A percentile compares a stretch with the other conserved stretches of the same genome.
Conservation (phyloP, 192 early-diverging fungal genomes). For the Backusella circina region DNA sequence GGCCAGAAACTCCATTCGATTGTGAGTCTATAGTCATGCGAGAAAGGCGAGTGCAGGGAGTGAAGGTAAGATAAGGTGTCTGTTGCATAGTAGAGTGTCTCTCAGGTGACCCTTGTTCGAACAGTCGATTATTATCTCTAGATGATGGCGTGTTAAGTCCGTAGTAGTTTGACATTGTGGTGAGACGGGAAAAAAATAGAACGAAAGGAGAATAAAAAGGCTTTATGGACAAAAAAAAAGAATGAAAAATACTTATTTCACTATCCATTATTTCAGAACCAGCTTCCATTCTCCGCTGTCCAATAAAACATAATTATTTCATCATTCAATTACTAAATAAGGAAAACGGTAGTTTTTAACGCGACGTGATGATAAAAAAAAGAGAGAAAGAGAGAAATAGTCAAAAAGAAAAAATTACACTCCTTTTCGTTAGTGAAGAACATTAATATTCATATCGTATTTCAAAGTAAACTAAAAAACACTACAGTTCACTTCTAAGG, state of each 20-base stretch:
- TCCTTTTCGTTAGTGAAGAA: neutral
- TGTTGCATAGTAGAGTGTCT: neutral
- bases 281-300: neutral
- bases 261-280: neutral
- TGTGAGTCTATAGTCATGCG: conserved; percentile 12
- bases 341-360: neutral
- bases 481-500: neutral
- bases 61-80: neutral
- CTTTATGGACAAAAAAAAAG: neutral
- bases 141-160: neutral
- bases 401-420: neutral
- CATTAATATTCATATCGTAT: neutral
- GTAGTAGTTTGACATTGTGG: conserved; percentile 2
- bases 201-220: conserved; percentile 1
- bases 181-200: neutral
- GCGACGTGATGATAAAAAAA: neutral
- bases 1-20: neutral
- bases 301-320: neutral
- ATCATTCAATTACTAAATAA: neutral
- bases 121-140: neutral
- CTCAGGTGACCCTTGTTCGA: neutral
- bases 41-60: conserved; percentile 7
- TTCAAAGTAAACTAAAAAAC: neutral
- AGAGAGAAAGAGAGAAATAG: neutral
- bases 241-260: neutral